Percentiles rank a stretch among this genome's conserved stretches.
Evolutionary conservation across 192 early-diverging fungal species (phyloP).

Genomic region (Radiomyces spectabilis): DNA sequence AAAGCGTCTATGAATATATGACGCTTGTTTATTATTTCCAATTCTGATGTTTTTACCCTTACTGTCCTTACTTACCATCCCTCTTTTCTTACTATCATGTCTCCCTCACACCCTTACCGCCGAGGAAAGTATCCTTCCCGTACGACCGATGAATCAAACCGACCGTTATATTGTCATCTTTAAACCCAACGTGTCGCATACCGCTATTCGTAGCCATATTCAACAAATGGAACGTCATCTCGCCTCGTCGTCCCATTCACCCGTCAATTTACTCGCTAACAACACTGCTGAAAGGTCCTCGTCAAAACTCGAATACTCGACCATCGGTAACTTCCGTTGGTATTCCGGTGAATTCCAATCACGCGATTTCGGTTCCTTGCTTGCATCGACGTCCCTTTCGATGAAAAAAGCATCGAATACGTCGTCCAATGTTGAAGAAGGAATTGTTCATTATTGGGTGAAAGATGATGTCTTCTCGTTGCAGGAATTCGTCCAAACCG

Average conservation of each 20-base stretch:
- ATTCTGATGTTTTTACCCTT: no score
- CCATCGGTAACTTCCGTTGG: conserved; percentile 27
- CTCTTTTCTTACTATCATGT: no score
- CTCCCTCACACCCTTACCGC: no score
- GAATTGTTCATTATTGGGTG: conserved; percentile 20
- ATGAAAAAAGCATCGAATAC: neutral
- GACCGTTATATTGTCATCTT: conserved; percentile 24
- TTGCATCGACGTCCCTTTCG: neutral
- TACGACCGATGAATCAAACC: conserved; percentile 3
- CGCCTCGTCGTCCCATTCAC: neutral
- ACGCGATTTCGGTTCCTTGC: conserved; percentile 3
- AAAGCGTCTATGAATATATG: no score
- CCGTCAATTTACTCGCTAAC: neutral
- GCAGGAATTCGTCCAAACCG: conserved; percentile 24
- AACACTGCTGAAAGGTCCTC: neutral
- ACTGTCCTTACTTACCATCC: no score
- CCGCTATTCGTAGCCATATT: conserved; percentile 10
- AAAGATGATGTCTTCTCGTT: conserved; percentile 17
- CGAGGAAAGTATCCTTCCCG: no score
- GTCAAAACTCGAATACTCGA: neutral
- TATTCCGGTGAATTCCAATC: conserved; percentile 21
- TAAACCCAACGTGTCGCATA: conserved; percentile 7
- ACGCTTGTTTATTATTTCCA: no score
- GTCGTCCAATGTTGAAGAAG: neutral
- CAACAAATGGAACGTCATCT: conserved; percentile 8